A percentile compares a stretch with the other conserved stretches of the same genome.
phyloP scores from a whole-genome alignment of 768 basidiomycete genomes.

The Tricholoma sp. region DNA sequence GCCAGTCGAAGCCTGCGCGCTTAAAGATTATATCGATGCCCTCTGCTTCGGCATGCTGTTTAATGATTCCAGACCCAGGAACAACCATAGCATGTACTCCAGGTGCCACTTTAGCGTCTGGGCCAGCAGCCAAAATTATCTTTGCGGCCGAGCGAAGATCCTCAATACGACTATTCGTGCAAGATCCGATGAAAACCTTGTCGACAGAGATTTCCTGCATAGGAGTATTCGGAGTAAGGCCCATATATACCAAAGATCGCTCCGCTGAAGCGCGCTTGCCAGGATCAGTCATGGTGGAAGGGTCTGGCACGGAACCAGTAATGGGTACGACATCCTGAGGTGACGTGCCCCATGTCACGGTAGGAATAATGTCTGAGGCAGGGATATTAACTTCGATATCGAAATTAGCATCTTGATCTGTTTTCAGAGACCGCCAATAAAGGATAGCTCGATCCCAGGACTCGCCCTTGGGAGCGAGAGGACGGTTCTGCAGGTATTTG shows the following conservation, averaged over 20 bases:
- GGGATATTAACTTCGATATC: conserved; percentile 77
- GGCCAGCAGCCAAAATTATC: conserved; percentile 69
- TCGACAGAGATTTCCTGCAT: conserved; percentile 80
- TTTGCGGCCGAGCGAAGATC: conserved; percentile 84
- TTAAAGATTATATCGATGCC: conserved; percentile 83
- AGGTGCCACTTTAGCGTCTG: conserved; percentile 67
- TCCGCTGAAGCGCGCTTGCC: conserved; percentile 64
- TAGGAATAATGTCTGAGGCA: conserved; percentile 84
- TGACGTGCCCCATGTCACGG: conserved; percentile 90
- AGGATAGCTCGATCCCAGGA: conserved; percentile 80
- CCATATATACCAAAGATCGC: conserved; percentile 84
- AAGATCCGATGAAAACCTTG: conserved; percentile 93
- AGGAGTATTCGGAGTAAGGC: conserved; percentile 66
- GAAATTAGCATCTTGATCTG: conserved; percentile 80
- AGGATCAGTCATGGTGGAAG: conserved; percentile 56
- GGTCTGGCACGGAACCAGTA: conserved; percentile 76
- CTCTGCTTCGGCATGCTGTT: conserved; percentile 87
- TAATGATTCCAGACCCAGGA: conserved; percentile 86
- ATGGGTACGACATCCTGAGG: conserved; percentile 87
- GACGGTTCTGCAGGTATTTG: conserved; percentile 74
- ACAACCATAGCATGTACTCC: conserved; percentile 86
- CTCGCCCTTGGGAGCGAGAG: conserved; percentile 77
- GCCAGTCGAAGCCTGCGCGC: conserved; percentile 91
- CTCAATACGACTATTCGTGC: conserved; percentile 92
- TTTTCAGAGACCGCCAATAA: conserved; percentile 80